Conservation (phyloP, 371 early-diverging fungal species). For the Globomyces sp. region DNA sequence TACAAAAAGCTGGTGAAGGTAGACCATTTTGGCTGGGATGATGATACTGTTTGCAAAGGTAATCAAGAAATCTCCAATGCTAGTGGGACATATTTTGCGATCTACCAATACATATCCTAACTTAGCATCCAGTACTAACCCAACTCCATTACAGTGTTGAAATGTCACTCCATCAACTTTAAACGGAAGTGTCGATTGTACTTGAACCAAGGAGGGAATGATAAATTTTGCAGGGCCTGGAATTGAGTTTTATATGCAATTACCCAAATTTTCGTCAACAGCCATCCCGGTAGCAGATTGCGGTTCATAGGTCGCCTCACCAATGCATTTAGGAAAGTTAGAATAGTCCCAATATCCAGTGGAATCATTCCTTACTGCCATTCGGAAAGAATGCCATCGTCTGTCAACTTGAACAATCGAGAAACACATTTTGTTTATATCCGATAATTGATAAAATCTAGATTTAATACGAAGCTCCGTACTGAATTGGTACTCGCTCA, state of each 20-base stretch:
- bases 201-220: slow-evolving; percentile 34
- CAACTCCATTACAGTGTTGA: slow-evolving; percentile 30
- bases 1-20: slow-evolving; percentile 41
- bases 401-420: slow-evolving; percentile 35
- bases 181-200: slow-evolving; percentile 42
- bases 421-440: slow-evolving; percentile 37
- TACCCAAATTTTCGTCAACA: slow-evolving; percentile 27
- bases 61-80: slow-evolving; percentile 68
- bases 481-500: slow-evolving; percentile 44
- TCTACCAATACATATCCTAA: slow-evolving; percentile 75
- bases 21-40: slow-evolving; percentile 66
- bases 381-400: slow-evolving; percentile 32
- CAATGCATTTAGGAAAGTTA: slow-evolving; percentile 33
- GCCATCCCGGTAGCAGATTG: slow-evolving; percentile 37
- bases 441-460: slow-evolving; percentile 35
- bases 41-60: slow-evolving; percentile 78
- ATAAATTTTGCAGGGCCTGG: slow-evolving; percentile 31
- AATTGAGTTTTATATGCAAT: slow-evolving; percentile 19
- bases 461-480: not conserved
- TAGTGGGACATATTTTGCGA: slow-evolving; percentile 76
- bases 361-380: slow-evolving; percentile 35
- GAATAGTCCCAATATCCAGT: slow-evolving; percentile 43
- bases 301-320: slow-evolving; percentile 27
- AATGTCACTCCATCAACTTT: slow-evolving; percentile 35
- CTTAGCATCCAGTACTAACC: slow-evolving; percentile 57